Evolutionary conservation across 257 asterid species (phyloP).

Genomic region (Cruciata laevipes): DNA sequence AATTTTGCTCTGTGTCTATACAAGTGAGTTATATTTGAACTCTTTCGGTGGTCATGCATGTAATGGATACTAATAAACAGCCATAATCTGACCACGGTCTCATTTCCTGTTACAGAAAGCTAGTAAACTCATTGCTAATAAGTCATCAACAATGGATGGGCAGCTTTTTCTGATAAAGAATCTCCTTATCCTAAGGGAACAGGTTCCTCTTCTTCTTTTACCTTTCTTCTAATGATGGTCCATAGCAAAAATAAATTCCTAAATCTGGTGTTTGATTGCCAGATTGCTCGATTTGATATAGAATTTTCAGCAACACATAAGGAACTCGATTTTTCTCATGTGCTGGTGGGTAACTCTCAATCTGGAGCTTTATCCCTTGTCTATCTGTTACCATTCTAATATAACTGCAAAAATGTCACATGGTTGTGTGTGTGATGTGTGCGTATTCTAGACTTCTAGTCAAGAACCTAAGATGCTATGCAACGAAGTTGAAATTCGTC

Average conservation of each 20-base stretch:
- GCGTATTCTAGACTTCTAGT: too few species aligned
- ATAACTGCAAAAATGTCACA: conserved; percentile 1
- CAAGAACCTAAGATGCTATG: background rate
- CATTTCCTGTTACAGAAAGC: conserved; percentile 68
- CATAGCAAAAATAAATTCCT: conserved; percentile 14
- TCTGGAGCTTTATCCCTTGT: conserved; percentile 11
- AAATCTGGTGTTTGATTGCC: conserved; percentile 28
- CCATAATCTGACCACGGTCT: conserved; percentile 2
- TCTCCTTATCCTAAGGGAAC: conserved; percentile 95
- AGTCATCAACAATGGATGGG: conserved; percentile 82
- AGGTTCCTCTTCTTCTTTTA: conserved; percentile 41
- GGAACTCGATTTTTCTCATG: conserved; percentile 99
- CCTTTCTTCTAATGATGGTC: conserved; percentile 7
- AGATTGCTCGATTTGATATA: conserved; percentile 98
- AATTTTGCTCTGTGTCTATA: conserved; percentile 81
- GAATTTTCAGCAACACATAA: conserved; percentile 96
- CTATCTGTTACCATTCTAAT: background rate
- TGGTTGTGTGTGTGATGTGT: too few species aligned
- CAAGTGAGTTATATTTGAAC: conserved; percentile 43
- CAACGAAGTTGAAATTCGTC: conserved; percentile 4
- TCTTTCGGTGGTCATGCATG: background rate
- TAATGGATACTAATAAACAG: background rate
- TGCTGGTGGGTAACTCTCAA: conserved; percentile 58
- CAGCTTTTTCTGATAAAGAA: conserved; percentile 89
- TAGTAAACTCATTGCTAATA: conserved; percentile 64